These are phyloP conservation scores for Calocybe cyanea DNA, from an alignment of 768 basidiomycete genomes.

Conservation along the genomic window DNA sequence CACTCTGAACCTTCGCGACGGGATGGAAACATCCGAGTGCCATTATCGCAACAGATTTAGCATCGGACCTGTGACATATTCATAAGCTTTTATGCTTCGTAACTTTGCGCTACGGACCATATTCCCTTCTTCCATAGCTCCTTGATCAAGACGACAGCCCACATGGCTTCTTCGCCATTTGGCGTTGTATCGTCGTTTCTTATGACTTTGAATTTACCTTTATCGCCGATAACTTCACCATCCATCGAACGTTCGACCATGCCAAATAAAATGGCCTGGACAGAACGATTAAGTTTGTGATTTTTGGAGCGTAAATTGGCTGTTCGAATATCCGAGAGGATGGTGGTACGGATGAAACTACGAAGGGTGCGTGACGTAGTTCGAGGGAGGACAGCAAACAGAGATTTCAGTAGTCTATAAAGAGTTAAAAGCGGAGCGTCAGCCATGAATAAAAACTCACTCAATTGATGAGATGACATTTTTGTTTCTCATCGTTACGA, in stretches of 20 bases:
- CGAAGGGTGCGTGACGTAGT: constrained; percentile 85
- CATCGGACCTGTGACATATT: constrained; percentile 61
- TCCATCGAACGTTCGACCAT: constrained; percentile 96
- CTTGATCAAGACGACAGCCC: constrained; percentile 92
- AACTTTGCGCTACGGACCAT: constrained; percentile 45
- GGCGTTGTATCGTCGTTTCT: constrained; percentile 34
- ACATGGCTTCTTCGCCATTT: constrained; percentile 87
- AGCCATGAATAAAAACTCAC: constrained; percentile 42
- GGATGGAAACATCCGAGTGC: constrained; percentile 93
- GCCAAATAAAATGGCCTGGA: constrained; percentile 92
- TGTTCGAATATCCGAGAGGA: constrained; percentile 87
- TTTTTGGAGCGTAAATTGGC: constrained; percentile 88
- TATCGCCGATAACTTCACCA: constrained; percentile 76
- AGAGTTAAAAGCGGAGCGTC: background rate
- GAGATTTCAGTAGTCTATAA: constrained; percentile 74
- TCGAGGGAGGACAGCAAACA: constrained; percentile 95
- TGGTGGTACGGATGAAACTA: constrained; percentile 85
- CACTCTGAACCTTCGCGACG: constrained; percentile 88
- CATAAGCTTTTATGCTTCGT: background rate
- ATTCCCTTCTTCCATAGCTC: constrained; percentile 93
- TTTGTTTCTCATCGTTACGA: constrained; percentile 93
- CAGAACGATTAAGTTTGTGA: constrained; percentile 93
- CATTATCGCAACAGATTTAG: constrained; percentile 90
- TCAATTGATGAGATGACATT: constrained; percentile 89
- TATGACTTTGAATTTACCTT: constrained; percentile 63